A percentile compares a stretch with the other conserved stretches of the same genome.
These are phyloP conservation scores for Tilletiopsis washingtonensis DNA, from an alignment of 1,284 basidiomycete genomes.

Conservation along the genomic window DNA sequence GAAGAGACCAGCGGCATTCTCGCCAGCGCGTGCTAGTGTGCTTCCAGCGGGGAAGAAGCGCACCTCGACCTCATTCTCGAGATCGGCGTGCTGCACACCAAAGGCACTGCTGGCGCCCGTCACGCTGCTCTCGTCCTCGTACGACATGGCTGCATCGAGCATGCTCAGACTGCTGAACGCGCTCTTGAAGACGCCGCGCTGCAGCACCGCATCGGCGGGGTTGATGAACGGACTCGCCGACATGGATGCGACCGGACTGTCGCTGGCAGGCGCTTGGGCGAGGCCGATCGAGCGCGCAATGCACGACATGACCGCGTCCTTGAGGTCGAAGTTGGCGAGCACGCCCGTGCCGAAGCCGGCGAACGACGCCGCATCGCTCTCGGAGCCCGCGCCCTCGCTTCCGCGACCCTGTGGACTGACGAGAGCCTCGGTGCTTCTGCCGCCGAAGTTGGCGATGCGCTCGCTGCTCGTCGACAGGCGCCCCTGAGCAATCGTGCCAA, in stretches of 20 bases:
- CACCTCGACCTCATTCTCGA: conserved; percentile 95
- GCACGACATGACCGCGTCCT: conserved; percentile 90
- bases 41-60: conserved; percentile 82
- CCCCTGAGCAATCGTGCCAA: no score
- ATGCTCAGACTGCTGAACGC: conserved; percentile 78
- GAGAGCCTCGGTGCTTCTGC: no score
- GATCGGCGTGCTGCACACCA: conserved; percentile 49
- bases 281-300: conserved; percentile 96
- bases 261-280: conserved; percentile 54
- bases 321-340: conserved; percentile 72
- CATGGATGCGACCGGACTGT: conserved; percentile 43
- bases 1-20: conserved; percentile 82
- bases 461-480: neutral
- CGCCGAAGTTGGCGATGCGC: neutral
- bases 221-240: conserved; percentile 38
- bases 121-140: conserved; percentile 28
- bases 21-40: conserved; percentile 78
- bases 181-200: conserved; percentile 55
- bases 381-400: neutral
- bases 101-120: conserved; percentile 11
- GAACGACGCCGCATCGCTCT: neutral
- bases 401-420: neutral
- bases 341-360: neutral
- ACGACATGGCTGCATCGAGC: conserved; percentile 49
- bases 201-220: conserved; percentile 20